Percentiles rank a stretch among this genome's conserved stretches.
Conservation (phyloP, 305 asterid species). For the Solanum hybrid region DNA sequence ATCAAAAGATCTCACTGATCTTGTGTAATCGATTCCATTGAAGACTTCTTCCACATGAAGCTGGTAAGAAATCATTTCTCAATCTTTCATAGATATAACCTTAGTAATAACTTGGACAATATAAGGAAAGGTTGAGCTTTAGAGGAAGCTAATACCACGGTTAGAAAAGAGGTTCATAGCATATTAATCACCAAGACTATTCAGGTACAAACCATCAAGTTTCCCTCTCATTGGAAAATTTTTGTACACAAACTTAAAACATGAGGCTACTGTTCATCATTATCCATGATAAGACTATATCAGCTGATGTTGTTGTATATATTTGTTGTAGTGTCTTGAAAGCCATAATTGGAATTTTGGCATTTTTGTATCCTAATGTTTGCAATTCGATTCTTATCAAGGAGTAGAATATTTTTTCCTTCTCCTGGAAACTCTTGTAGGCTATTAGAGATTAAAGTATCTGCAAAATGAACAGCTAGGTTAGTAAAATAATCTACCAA, state of each 20-base stretch:
- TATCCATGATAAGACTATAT: background rate
- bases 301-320: background rate
- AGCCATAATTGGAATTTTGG: background rate
- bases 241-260: background rate
- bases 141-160: background rate
- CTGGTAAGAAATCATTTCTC: background rate
- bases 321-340: background rate
- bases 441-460: background rate
- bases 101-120: background rate
- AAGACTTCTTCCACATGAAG: background rate
- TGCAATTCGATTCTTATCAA: background rate
- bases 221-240: background rate
- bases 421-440: background rate
- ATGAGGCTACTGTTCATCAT: background rate
- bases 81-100: background rate
- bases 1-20: background rate
- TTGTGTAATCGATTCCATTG: background rate
- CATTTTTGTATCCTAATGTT: background rate
- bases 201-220: background rate
- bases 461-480: background rate
- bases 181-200: background rate
- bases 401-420: background rate
- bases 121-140: background rate
- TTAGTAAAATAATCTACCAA: background rate
- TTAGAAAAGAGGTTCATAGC: background rate